Percentiles rank a stretch among this genome's conserved stretches.
phyloP scores from a whole-genome alignment of 495 filamentous ascomycete species.

The Hypoxylon intermedium region DNA sequence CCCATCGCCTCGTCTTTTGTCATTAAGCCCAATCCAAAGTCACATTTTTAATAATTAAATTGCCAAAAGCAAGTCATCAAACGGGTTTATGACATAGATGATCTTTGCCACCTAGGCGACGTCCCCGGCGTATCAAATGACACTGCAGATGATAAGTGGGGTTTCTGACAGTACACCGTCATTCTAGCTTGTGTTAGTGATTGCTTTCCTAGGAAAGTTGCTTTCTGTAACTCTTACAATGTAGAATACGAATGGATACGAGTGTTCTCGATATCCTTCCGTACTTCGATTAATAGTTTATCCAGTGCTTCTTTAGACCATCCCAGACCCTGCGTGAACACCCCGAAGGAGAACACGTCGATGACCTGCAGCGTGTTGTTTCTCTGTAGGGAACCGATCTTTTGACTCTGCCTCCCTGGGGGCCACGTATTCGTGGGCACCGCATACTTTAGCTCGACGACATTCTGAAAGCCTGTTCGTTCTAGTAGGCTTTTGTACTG shows the following conservation, averaged over 20 bases:
- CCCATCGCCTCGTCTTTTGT: conserved; percentile 7
- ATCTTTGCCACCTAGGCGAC: conserved; percentile 7
- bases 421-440: conserved; percentile 55
- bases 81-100: conserved; percentile 14
- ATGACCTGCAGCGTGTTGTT: conserved; percentile 43
- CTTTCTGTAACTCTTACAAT: conserved; percentile 25
- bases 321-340: conserved; percentile 44
- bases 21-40: not conserved
- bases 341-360: conserved; percentile 42
- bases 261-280: conserved; percentile 42
- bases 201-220: not conserved
- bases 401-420: conserved; percentile 53
- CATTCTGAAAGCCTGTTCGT: conserved; percentile 48
- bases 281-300: conserved; percentile 37
- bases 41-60: not conserved
- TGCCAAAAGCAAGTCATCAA: not conserved
- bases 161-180: conserved; percentile 30
- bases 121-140: conserved; percentile 16
- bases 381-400: conserved; percentile 53
- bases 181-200: conserved; percentile 16
- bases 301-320: conserved; percentile 45
- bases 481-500: conserved; percentile 40
- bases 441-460: conserved; percentile 43
- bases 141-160: conserved; percentile 8
- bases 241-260: conserved; percentile 42